Conservation (phyloP, 345 rosid species). For the Brassica nigra region DNA sequence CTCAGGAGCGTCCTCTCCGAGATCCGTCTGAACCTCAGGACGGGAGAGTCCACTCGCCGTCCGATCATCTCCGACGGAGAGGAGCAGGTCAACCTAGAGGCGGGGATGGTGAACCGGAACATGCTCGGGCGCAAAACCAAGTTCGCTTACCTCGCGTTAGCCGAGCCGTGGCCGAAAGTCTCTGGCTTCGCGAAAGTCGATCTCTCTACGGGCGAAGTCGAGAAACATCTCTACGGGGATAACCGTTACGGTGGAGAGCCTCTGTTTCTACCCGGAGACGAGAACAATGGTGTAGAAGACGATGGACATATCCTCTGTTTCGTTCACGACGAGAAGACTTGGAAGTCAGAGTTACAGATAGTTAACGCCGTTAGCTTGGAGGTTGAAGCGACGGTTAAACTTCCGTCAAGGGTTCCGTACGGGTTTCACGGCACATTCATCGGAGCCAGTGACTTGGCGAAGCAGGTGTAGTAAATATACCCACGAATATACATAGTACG, state of each 20-base stretch:
- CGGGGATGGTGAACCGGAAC: constrained; percentile 87
- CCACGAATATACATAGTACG: not conserved
- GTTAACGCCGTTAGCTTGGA: constrained; percentile 62
- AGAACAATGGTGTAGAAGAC: constrained; percentile 45
- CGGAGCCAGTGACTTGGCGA: constrained; percentile 50
- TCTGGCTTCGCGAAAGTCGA: constrained; percentile 85
- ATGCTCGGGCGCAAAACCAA: constrained; percentile 70
- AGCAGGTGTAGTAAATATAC: constrained; percentile 46
- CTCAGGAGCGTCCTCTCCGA: constrained; percentile 73
- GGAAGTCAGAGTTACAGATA: constrained; percentile 78
- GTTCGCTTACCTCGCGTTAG: constrained; percentile 72
- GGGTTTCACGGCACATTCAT: constrained; percentile 90
- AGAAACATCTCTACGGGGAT: constrained; percentile 63
- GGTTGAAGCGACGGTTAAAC: constrained; percentile 63
- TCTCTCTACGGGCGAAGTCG: constrained; percentile 56
- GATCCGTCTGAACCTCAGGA: constrained; percentile 65
- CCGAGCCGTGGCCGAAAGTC: constrained; percentile 93
- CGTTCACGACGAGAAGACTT: constrained; percentile 74
- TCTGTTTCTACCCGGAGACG: constrained; percentile 55
- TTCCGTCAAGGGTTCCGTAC: constrained; percentile 87
- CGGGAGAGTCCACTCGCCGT: constrained; percentile 68
- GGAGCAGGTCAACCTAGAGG: constrained; percentile 78
- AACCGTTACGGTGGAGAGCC: constrained; percentile 79
- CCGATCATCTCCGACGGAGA: constrained; percentile 53
- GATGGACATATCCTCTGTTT: constrained; percentile 66